Percentiles rank a stretch among this genome's conserved stretches.
Conservation (phyloP, 225 moss, liverwort and hornwort species). For the Physcomitrium patens region DNA sequence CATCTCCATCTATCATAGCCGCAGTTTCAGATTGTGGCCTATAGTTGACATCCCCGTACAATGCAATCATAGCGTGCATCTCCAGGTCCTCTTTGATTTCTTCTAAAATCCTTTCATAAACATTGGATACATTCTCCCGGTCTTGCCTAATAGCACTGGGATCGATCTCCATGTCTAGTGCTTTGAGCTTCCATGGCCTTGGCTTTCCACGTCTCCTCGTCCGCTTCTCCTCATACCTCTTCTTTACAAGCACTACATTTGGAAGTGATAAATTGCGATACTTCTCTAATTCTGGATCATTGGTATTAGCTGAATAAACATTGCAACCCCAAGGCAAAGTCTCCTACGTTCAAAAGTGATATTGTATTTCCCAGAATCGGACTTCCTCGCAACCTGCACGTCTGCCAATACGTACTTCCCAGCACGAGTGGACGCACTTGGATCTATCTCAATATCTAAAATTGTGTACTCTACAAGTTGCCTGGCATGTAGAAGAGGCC, state of each 20-base stretch:
- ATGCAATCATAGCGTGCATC: conserved; percentile 85
- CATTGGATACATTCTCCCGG: too few relatives aligned
- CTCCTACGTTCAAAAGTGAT: conserved; percentile 87
- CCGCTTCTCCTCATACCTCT: conserved; percentile 93
- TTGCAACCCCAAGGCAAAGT: conserved; percentile 91
- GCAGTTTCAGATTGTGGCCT: conserved; percentile 76
- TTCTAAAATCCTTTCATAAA: conserved; percentile 93
- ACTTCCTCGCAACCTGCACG: conserved; percentile 87
- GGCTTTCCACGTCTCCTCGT: conserved; percentile 76
- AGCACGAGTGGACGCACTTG: conserved; percentile 57
- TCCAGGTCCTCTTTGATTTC: conserved; percentile 98
- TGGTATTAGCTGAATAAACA: conserved; percentile 79
- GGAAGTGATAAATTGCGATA: conserved; percentile 75
- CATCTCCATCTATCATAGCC: conserved; percentile 86
- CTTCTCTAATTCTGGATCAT: conserved; percentile 82
- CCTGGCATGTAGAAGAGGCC: conserved; percentile 70
- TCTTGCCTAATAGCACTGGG: conserved; percentile 74
- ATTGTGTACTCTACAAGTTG: conserved; percentile 90
- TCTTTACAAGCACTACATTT: conserved; percentile 91
- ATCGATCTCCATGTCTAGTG: conserved; percentile 83
- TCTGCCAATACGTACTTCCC: conserved; percentile 66
- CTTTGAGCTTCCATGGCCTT: conserved; percentile 95
- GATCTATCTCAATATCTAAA: conserved; percentile 78
- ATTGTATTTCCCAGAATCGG: conserved; percentile 96
- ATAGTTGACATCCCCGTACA: conserved; percentile 80